A percentile compares a stretch with the other conserved stretches of the same genome.
Conservation (phyloP, 2,329 filamentous ascomycete genomes). For the Huntiella decipiens region DNA sequence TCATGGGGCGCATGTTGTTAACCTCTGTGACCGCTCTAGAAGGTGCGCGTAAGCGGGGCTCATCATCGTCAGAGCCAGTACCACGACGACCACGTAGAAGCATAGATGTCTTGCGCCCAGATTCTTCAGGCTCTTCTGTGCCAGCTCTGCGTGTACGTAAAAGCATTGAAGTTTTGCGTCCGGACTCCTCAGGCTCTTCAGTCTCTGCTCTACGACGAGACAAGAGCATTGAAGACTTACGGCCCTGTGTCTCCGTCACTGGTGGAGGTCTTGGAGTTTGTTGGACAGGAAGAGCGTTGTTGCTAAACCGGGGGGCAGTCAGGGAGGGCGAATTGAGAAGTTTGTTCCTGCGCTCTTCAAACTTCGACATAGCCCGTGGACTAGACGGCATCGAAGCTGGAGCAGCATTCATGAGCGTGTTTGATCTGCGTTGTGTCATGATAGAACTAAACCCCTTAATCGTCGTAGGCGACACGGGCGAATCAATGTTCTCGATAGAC, state of each 20-base stretch:
- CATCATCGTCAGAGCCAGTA: conserved; percentile 27
- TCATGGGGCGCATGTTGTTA: conserved; percentile 19
- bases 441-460: conserved; percentile 22
- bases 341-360: conserved; percentile 33
- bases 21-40: conserved; percentile 41
- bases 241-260: conserved; percentile 13
- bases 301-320: conserved; percentile 25
- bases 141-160: conserved; percentile 22
- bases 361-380: conserved; percentile 29
- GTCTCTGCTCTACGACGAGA: conserved; percentile 28
- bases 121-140: conserved; percentile 31
- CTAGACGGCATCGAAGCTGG: conserved; percentile 23
- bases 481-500: conserved; percentile 11
- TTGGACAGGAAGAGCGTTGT: conserved; percentile 21
- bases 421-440: conserved; percentile 23
- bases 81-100: conserved; percentile 28
- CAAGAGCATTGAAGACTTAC: conserved; percentile 35
- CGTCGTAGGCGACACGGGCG: conserved; percentile 26
- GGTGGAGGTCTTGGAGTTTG: conserved; percentile 20
- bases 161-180: conserved; percentile 25
- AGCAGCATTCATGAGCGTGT: conserved; percentile 22
- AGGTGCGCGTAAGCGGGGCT: conserved; percentile 30
- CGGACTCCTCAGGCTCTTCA: conserved; percentile 30
- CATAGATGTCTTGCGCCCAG: conserved; percentile 28
- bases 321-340: conserved; percentile 27